Percentiles rank a stretch among this genome's conserved stretches.
Evolutionary conservation across 768 basidiomycete genomes (phyloP).

Genomic region (Boletus subparvulus): DNA sequence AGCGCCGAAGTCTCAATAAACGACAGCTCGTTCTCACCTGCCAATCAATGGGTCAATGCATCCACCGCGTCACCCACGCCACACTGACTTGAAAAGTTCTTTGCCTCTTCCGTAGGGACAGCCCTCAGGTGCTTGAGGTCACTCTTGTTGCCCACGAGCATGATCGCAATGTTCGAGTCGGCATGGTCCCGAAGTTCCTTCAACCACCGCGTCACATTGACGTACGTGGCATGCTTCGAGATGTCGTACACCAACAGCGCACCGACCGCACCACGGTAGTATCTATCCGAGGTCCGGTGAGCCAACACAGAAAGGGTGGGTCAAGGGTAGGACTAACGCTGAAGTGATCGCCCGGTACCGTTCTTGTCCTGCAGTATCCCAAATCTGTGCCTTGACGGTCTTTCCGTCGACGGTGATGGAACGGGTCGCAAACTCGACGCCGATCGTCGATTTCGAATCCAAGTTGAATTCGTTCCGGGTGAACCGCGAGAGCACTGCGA

Average conservation of each 20-base stretch:
- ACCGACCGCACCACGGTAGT: slow-evolving; percentile 96
- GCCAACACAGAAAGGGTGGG: neutral
- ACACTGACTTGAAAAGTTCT: slow-evolving; percentile 78
- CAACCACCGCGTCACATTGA: slow-evolving; percentile 92
- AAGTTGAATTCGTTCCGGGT: slow-evolving; percentile 99
- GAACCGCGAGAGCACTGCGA: slow-evolving; percentile 95
- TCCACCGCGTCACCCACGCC: neutral
- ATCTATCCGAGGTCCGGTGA: slow-evolving; percentile 45
- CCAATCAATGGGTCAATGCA: neutral
- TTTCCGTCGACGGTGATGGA: slow-evolving; percentile 95
- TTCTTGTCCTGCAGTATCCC: slow-evolving; percentile 99
- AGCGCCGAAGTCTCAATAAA: slow-evolving; percentile 99
- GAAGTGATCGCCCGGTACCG: slow-evolving; percentile 97
- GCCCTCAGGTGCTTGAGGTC: slow-evolving; percentile 98
- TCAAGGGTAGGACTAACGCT: slow-evolving; percentile 54
- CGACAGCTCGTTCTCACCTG: slow-evolving; percentile 87
- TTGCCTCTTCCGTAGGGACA: slow-evolving; percentile 97
- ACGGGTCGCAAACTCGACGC: slow-evolving; percentile 97
- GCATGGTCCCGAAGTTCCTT: slow-evolving; percentile 97
- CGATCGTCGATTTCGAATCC: slow-evolving; percentile 98
- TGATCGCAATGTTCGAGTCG: slow-evolving; percentile 89
- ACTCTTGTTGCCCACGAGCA: slow-evolving; percentile 98
- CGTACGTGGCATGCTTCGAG: slow-evolving; percentile 91
- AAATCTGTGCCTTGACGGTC: slow-evolving; percentile 97
- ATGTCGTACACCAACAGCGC: slow-evolving; percentile 94